Evolutionary conservation across 2,329 filamentous ascomycete species (phyloP).

Genomic region (Fusarium sp.): DNA sequence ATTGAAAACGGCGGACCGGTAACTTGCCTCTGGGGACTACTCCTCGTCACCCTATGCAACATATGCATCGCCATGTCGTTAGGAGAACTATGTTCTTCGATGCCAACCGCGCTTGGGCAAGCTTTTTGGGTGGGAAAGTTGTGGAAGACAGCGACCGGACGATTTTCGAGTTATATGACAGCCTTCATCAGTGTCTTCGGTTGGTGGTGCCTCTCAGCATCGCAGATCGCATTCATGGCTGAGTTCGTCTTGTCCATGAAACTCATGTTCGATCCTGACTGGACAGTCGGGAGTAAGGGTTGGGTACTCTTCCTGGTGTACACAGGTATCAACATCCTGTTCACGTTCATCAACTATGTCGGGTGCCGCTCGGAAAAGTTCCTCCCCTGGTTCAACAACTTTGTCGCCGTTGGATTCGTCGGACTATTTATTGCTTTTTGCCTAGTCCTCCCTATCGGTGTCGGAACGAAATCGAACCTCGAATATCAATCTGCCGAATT

Average conservation of each 20-base stretch:
- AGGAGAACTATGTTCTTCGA: slow-evolving; percentile 69
- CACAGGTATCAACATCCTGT: slow-evolving; percentile 62
- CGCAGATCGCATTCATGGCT: slow-evolving; percentile 70
- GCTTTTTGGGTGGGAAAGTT: slow-evolving; percentile 65
- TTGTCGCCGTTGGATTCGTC: slow-evolving; percentile 67
- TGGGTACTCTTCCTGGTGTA: slow-evolving; percentile 72
- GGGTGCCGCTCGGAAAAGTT: slow-evolving; percentile 62
- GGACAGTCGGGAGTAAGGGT: slow-evolving; percentile 59
- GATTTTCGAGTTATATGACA: slow-evolving; percentile 69
- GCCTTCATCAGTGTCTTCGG: slow-evolving; percentile 73
- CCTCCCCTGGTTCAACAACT: slow-evolving; percentile 67
- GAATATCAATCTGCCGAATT: slow-evolving; percentile 65
- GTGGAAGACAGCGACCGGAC: slow-evolving; percentile 58
- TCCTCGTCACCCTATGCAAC: slow-evolving; percentile 66
- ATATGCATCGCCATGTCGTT: slow-evolving; percentile 68
- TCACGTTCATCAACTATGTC: slow-evolving; percentile 66
- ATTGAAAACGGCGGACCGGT: slow-evolving; percentile 68
- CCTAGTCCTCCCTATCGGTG: slow-evolving; percentile 65
- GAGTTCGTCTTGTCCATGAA: slow-evolving; percentile 68
- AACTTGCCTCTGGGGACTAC: slow-evolving; percentile 68
- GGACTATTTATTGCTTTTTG: slow-evolving; percentile 66
- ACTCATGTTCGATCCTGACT: slow-evolving; percentile 65
- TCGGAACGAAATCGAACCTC: slow-evolving; percentile 61
- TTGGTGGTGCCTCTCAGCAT: slow-evolving; percentile 71
- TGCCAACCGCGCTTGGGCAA: slow-evolving; percentile 73